phyloP scores from a whole-genome alignment of 169 alveolate genomes.

The Plasmodium billcollinsi region DNA sequence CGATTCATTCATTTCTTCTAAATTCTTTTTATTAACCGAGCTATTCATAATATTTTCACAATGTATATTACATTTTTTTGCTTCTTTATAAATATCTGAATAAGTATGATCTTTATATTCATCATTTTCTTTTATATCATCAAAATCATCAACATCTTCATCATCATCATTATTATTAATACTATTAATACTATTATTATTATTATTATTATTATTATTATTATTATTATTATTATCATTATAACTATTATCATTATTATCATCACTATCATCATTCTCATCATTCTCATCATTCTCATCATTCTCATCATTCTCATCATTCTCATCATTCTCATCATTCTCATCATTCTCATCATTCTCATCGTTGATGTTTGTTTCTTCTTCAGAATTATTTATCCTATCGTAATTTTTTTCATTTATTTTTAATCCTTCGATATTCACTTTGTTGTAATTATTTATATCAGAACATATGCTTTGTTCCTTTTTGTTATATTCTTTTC shows the following conservation, averaged over 20 bases:
- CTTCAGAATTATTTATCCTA: background rate
- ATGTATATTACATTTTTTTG: too few relatives aligned
- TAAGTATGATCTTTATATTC: background rate
- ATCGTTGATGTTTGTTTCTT: background rate
- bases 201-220: background rate
- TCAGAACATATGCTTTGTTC: background rate
- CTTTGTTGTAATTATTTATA: background rate
- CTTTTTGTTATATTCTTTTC: background rate
- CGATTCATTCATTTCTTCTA: background rate
- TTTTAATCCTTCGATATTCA: conserved; percentile 17
- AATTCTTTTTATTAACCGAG: background rate
- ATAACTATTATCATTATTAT: background rate
- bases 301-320: background rate
- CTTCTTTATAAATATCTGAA: too few relatives aligned
- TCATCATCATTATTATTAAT: background rate
- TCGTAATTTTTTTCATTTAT: conserved; percentile 24
- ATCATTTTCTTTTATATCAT: background rate
- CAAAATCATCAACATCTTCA: conserved; percentile 12
- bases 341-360: conserved; percentile 12
- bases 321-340: conserved; percentile 1
- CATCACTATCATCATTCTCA: conserved; percentile 7
- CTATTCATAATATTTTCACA: background rate
- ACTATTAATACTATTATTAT: background rate
- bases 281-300: background rate
- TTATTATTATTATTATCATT: background rate